phyloP scores from a whole-genome alignment of 2,329 filamentous ascomycete genomes.

The Xylaria arbuscula region DNA sequence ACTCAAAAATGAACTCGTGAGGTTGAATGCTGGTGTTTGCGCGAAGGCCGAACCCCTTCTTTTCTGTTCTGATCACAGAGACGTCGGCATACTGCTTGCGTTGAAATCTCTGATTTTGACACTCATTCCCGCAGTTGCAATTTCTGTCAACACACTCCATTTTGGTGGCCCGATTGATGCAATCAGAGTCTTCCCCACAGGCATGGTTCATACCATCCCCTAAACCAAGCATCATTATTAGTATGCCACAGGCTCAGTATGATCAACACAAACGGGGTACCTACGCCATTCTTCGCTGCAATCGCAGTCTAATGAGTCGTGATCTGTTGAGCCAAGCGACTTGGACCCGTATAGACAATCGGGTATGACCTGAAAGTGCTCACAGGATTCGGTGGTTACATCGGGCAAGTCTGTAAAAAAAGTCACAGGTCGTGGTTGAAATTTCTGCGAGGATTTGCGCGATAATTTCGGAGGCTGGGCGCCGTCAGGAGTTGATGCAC shows the following conservation, averaged over 20 bases:
- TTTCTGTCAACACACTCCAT: constrained; percentile 90
- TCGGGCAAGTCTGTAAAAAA: constrained; percentile 82
- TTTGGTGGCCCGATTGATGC: constrained; percentile 97
- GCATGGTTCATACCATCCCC: constrained; percentile 78
- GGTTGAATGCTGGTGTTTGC: constrained; percentile 80
- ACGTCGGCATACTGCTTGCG: constrained; percentile 89
- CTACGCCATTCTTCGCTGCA: constrained; percentile 95
- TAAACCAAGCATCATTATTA: constrained; percentile 49
- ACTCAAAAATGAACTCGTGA: constrained; percentile 96
- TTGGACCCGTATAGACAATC: constrained; percentile 93
- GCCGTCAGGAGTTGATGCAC: constrained; percentile 60
- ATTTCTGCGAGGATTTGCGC: constrained; percentile 79
- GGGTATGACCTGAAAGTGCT: constrained; percentile 81
- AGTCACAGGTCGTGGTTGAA: constrained; percentile 68
- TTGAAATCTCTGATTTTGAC: constrained; percentile 96
- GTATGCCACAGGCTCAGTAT: constrained; percentile 36
- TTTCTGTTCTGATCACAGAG: constrained; percentile 95
- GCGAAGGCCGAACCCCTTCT: constrained; percentile 94
- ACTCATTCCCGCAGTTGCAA: constrained; percentile 86
- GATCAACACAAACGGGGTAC: constrained; percentile 53
- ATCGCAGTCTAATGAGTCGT: constrained; percentile 92
- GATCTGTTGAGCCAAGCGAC: constrained; percentile 88
- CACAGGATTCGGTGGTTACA: constrained; percentile 78
- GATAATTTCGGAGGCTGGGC: constrained; percentile 75
- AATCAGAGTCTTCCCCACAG: constrained; percentile 96